These are phyloP conservation scores for Chrysoporthe cubensis DNA, from an alignment of 2,329 filamentous ascomycete genomes.

Conservation along the genomic window DNA sequence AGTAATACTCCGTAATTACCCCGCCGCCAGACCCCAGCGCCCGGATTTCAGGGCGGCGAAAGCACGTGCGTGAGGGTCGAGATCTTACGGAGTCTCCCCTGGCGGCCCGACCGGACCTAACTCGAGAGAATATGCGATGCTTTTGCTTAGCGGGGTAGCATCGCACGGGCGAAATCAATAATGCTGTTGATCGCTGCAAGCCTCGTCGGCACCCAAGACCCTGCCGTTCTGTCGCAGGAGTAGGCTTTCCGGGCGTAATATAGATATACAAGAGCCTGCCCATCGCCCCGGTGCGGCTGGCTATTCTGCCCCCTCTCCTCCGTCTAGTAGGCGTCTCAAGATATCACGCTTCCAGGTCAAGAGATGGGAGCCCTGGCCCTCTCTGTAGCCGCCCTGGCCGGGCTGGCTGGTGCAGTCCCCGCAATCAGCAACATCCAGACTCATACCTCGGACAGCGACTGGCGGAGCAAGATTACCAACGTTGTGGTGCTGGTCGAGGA, in stretches of 20 bases:
- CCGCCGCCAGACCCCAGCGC: neutral
- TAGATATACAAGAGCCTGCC: neutral
- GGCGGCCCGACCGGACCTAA: neutral
- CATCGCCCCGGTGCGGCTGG: neutral
- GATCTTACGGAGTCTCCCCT: neutral
- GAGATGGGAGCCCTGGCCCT: slow-evolving; percentile 12
- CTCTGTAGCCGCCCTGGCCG: slow-evolving; percentile 17
- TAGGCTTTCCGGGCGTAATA: neutral
- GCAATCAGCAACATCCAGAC: slow-evolving; percentile 8
- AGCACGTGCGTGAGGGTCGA: slow-evolving; percentile 1
- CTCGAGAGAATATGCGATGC: neutral
- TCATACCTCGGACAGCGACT: slow-evolving; percentile 13
- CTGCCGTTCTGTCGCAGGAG: neutral
- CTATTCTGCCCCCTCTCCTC: neutral
- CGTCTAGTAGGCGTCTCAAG: neutral
- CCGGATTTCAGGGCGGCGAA: neutral
- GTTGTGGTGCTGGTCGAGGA: slow-evolving; percentile 28
- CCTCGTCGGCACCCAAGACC: neutral
- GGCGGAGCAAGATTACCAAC: slow-evolving; percentile 28
- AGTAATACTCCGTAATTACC: neutral
- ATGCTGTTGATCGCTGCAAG: slow-evolving; percentile 16
- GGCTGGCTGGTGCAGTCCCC: slow-evolving; percentile 17
- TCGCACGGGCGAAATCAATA: slow-evolving; percentile 6
- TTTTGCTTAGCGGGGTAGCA: slow-evolving; percentile 8
- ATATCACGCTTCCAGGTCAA: neutral